These are phyloP conservation scores for Plasmodium cynomolgi DNA, from an alignment of 169 alveolate species.

Conservation along the genomic window DNA sequence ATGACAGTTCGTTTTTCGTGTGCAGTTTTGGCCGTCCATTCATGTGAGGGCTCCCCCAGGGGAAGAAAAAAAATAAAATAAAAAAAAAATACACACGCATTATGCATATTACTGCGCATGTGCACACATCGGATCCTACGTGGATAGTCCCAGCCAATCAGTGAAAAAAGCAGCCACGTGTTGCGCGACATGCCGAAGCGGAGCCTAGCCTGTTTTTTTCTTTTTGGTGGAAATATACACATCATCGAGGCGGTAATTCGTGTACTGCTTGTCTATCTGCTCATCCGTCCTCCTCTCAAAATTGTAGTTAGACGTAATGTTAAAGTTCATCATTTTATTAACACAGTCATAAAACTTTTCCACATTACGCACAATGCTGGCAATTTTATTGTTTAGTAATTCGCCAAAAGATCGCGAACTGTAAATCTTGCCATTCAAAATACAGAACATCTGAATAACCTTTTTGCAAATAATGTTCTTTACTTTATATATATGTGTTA, in stretches of 20 bases:
- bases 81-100: background rate
- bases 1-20: background rate
- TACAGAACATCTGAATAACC: constrained; percentile 42
- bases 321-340: constrained; percentile 55
- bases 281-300: constrained; percentile 16
- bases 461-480: constrained; percentile 35
- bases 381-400: constrained; percentile 59
- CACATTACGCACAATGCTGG: constrained; percentile 48
- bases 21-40: background rate
- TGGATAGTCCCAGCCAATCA: background rate
- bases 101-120: background rate
- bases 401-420: constrained; percentile 67
- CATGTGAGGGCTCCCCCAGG: background rate
- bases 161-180: background rate
- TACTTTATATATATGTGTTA: constrained; percentile 50
- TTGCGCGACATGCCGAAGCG: background rate
- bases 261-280: background rate
- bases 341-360: constrained; percentile 51
- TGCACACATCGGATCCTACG: background rate
- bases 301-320: constrained; percentile 66
- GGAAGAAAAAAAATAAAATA: background rate
- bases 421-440: constrained; percentile 68
- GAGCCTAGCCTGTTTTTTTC: background rate
- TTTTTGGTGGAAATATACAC: constrained; percentile 36
- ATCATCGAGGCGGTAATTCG: constrained; percentile 26